These are phyloP conservation scores for Aspergillus bridgeri DNA, from an alignment of 495 filamentous ascomycete species.

Conservation along the genomic window DNA sequence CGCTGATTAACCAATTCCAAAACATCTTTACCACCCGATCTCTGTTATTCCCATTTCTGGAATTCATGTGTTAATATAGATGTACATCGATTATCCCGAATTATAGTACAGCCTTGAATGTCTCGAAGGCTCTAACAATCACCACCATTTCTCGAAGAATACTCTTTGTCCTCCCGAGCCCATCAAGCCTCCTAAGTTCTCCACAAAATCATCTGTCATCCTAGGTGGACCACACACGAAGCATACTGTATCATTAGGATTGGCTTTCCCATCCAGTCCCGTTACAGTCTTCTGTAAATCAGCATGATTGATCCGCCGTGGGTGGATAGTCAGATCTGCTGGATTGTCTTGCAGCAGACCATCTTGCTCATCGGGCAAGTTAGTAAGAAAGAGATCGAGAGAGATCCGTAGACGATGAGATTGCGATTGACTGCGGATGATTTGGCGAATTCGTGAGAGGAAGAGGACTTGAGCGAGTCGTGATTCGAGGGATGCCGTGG, in stretches of 20 bases:
- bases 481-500: background rate
- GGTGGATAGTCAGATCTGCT: slow-evolving; percentile 36
- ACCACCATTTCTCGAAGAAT: slow-evolving; percentile 90
- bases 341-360: slow-evolving; percentile 8
- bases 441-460: slow-evolving; percentile 49
- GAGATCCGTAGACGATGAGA: slow-evolving; percentile 28
- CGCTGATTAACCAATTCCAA: background rate
- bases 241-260: slow-evolving; percentile 52
- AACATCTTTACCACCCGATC: background rate
- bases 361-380: slow-evolving; percentile 12
- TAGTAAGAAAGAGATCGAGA: slow-evolving; percentile 41
- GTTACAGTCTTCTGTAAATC: slow-evolving; percentile 48
- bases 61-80: background rate
- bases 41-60: background rate
- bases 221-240: slow-evolving; percentile 77
- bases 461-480: slow-evolving; percentile 57
- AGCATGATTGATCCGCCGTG: slow-evolving; percentile 45
- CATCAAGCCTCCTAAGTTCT: slow-evolving; percentile 43
- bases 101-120: background rate
- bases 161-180: slow-evolving; percentile 57
- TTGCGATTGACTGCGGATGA: slow-evolving; percentile 31
- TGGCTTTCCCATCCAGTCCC: slow-evolving; percentile 31
- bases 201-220: slow-evolving; percentile 80
- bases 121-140: background rate
- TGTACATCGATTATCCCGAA: background rate